Base-by-base conservation (phyloP, 148 eudicot species). In the Camellia lanceoleosa region DNA sequence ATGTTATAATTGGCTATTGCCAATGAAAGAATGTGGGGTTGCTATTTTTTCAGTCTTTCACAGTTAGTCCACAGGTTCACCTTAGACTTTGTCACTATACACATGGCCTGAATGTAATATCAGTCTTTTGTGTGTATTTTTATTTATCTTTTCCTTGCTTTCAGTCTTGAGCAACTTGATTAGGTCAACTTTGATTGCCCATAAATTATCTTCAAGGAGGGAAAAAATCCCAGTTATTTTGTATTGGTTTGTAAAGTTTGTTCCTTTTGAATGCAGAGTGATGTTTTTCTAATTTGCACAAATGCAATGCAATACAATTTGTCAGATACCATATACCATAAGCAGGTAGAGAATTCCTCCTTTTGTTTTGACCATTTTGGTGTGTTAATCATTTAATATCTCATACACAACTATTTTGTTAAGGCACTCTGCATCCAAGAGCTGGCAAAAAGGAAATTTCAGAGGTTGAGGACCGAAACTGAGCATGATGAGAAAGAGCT, bases 301-400 rank as follows among this genome's bases (percentile, higher is more conserved):
- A 96, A 96, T 81, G 99, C 99, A 79, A 93, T 96, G 98, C 90
- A 87, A 87, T 96, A 96, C 85, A 96, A 96, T 82, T 89, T 92
- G 42, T 86, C 99, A 65, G 98, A 92, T 78, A 96, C 98, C 74
- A 54, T 93, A 80, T 96, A 93, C 84, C 74, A 91, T 83, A 92
- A 88, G 71, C 99, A 96, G 95, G 99, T 95, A 87, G 63, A 14
- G 16, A 42, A 2, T 72, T 41, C 16, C 30, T 49, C 52, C 7
- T 72, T 72, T 3, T 1, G 0, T 54, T 5, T 12, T 68, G n/a
- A 38, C 51, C n/a, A 19, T 60, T 68, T 42, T 74, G 47, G 54
- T 68, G 62, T 70, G n/a, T 23, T 78, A 43, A 76, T 78, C 68
- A 9, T 56, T 73, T 75, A 30, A 63, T 63, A 20, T 69, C 49